phyloP scores from a whole-genome alignment of 441 rosid genomes.

The Gossypium laxum region DNA sequence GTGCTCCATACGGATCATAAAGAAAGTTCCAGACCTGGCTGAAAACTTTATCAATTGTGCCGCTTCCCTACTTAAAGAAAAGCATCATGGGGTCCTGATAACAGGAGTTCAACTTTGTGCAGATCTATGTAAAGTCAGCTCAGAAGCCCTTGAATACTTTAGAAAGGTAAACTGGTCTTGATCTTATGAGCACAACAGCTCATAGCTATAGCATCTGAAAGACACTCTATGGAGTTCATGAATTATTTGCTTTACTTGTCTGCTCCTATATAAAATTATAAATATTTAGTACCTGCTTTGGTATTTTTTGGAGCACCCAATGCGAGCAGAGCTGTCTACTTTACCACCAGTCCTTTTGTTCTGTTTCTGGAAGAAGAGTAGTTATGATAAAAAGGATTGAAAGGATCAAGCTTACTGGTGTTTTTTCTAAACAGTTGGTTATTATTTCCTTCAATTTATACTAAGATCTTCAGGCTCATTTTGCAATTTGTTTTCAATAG shows the following conservation, averaged over 20 bases:
- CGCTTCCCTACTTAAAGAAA: slow-evolving; percentile 84
- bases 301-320: not conserved
- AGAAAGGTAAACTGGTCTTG: slow-evolving; percentile 50
- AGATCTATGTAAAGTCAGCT: slow-evolving; percentile 76
- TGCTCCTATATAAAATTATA: not conserved
- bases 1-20: slow-evolving; percentile 83
- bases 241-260: not conserved
- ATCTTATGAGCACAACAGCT: not conserved
- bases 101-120: slow-evolving; percentile 90
- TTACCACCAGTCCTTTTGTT: not conserved
- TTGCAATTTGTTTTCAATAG: slow-evolving; percentile 11
- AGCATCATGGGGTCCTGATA: slow-evolving; percentile 92
- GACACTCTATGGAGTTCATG: not conserved
- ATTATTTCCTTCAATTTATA: not conserved
- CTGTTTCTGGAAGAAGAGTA: not conserved
- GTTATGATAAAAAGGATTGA: not conserved
- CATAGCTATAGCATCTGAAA: slow-evolving; percentile 13
- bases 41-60: slow-evolving; percentile 88
- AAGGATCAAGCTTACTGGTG: not conserved
- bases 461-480: slow-evolving; percentile 1
- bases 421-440: not conserved
- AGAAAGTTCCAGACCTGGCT: slow-evolving; percentile 93
- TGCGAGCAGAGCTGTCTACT: not conserved
- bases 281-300: not conserved
- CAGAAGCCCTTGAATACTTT: slow-evolving; percentile 75